Base-by-base conservation (phyloP, 2,329 filamentous ascomycete species). In the Beauveria sp. region DNA sequence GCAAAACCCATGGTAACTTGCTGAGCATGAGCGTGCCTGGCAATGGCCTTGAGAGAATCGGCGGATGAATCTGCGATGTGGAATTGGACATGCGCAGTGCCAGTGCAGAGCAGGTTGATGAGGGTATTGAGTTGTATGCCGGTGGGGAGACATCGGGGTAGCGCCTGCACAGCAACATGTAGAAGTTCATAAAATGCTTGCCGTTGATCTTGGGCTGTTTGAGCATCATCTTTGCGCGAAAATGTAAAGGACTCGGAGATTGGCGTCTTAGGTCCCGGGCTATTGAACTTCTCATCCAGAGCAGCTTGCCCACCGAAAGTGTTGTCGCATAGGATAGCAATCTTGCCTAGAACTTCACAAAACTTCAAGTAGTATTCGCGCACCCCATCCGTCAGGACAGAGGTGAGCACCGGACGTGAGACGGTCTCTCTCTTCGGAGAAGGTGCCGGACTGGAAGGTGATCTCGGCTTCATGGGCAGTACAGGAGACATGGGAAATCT, bases 1-100 rank as follows among this genome's bases (percentile, higher is more conserved):
- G 95, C 91, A 75, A 99, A 99, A 0, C 95, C 93, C 75, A 96
- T 96, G 0, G 93, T 96, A 3, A 99, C 95, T 73, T 95, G 90
- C 67, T 99, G 92, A 0, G 95, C 93, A 74, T 96, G 90, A 8
- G 89, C 90, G 70, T 99, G 95, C 38, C 90, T 84, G 12, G 96
- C 95, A 68, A 99, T 99, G 0, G 93, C 93, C 72, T 97, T 98
- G 18, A 99, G 76, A 1, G 95, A 97, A 67, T 93, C 89, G 3
- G 92, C 90, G 1, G 96, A 98, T 0, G 95, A 97, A 49, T 86
- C 84, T 1, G 95, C 96, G 72, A 99, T 97, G 62, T 95, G 93
- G 42, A 85, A 85, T 70, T 98, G 92, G 20, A 98, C 89, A 74
- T 99, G 96, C 14, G 95, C 95, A 1, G 96, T 99, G 12, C 93